These are phyloP conservation scores for Astragalus membranaceus DNA, from an alignment of 306 rosid genomes.

Conservation along the genomic window DNA sequence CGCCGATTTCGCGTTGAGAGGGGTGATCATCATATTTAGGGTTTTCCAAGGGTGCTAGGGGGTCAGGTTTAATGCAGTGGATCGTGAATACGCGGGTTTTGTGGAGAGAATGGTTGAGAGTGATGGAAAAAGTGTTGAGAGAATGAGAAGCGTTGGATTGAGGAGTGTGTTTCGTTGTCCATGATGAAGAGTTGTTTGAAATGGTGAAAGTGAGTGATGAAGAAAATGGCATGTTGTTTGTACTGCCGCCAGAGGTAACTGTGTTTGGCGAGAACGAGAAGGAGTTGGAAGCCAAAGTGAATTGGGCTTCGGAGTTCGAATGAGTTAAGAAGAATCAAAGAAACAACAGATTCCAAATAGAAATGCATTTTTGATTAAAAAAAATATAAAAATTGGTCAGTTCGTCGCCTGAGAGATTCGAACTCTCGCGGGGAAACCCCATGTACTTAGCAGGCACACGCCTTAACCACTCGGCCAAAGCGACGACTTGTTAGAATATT, in stretches of 20 bases:
- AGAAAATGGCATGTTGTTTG: slow-evolving; percentile 37
- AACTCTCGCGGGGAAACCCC: slow-evolving; percentile 97
- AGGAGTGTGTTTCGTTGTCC: background rate
- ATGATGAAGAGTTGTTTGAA: slow-evolving; percentile 15
- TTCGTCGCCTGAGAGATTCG: slow-evolving; percentile 86
- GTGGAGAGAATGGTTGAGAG: background rate
- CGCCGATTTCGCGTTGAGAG: slow-evolving; percentile 18
- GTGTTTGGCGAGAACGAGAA: background rate
- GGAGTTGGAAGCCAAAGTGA: background rate
- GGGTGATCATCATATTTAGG: background rate
- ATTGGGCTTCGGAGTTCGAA: background rate
- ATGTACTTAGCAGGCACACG: slow-evolving; percentile 95
- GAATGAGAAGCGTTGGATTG: slow-evolving; percentile 6
- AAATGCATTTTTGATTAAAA: background rate
- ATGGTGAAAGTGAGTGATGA: slow-evolving; percentile 26
- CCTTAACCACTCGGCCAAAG: slow-evolving; percentile 99
- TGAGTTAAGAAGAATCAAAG: background rate
- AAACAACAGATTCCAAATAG: background rate
- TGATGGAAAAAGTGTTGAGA: background rate
- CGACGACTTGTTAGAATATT: slow-evolving; percentile 13
- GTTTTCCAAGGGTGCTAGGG: slow-evolving; percentile 6
- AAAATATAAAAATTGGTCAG: background rate
- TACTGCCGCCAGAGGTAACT: slow-evolving; percentile 2
- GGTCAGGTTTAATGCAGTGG: slow-evolving; percentile 31
- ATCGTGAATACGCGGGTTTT: slow-evolving; percentile 15